phyloP scores from a whole-genome alignment of 441 rosid species.

The Rhodomyrtus psidioides region DNA sequence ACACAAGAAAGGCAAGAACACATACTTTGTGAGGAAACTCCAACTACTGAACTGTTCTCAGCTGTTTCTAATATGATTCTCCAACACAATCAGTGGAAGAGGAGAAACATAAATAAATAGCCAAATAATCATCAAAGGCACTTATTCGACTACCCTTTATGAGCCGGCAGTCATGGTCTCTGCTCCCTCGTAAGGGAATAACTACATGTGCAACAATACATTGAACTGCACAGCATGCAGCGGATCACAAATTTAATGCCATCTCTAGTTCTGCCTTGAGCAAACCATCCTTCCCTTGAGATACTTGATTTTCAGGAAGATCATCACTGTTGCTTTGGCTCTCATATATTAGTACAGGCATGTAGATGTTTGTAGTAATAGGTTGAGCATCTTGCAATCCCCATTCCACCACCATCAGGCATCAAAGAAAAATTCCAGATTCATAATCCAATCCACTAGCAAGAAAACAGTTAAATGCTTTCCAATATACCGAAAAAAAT shows the following conservation, averaged over 20 bases:
- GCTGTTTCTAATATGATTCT: background rate
- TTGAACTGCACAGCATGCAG: background rate
- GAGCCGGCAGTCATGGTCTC: background rate
- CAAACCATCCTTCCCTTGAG: background rate
- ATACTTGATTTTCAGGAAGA: background rate
- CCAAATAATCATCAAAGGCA: background rate
- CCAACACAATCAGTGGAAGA: background rate
- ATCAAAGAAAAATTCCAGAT: background rate
- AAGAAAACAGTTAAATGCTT: background rate
- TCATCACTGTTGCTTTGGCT: background rate
- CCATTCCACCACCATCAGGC: background rate
- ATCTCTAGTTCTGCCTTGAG: background rate
- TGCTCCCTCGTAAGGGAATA: background rate
- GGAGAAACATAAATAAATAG: background rate
- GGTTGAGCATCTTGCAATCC: background rate
- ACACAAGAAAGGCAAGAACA: background rate
- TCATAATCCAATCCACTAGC: background rate
- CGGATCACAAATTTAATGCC: background rate
- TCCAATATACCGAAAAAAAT: background rate
- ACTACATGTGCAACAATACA: background rate
- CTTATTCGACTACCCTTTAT: background rate
- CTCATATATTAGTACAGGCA: background rate
- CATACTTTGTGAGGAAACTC: background rate
- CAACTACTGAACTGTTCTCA: background rate
- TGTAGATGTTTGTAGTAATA: background rate